These are phyloP conservation scores for Epichloe coenophiala DNA, from an alignment of 2,329 filamentous ascomycete species.

Conservation along the genomic window DNA sequence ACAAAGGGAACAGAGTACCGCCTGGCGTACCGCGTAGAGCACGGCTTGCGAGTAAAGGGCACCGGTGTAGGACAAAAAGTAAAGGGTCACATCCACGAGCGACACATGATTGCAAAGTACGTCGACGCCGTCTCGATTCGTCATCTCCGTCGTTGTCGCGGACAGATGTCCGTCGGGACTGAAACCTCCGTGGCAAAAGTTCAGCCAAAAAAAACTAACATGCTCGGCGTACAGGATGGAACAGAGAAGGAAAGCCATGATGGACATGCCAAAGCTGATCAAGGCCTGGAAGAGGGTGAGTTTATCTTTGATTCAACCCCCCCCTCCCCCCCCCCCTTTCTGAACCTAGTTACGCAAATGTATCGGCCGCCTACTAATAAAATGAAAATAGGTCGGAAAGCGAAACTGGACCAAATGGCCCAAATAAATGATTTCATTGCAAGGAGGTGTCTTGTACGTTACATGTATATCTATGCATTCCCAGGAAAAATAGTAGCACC, in stretches of 20 bases:
- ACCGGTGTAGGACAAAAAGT: constrained; percentile 86
- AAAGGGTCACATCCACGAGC: constrained; percentile 91
- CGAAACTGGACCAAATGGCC: constrained; percentile 44
- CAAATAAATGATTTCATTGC: constrained; percentile 25
- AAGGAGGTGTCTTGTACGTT: constrained; percentile 16
- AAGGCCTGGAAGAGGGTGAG: constrained; percentile 84
- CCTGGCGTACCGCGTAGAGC: constrained; percentile 59
- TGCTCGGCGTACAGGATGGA: constrained; percentile 49
- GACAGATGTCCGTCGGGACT: too few species aligned
- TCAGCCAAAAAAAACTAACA: constrained; percentile 6
- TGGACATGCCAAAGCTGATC: constrained; percentile 87
- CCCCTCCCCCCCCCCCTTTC: too few species aligned
- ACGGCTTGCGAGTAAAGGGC: constrained; percentile 75
- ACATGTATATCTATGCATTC: constrained; percentile 21
- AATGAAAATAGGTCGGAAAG: constrained; percentile 34
- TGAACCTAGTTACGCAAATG: not conserved
- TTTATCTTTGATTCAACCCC: not conserved
- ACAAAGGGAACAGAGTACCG: constrained; percentile 61
- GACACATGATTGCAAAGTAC: constrained; percentile 63
- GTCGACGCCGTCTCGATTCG: constrained; percentile 16
- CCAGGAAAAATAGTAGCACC: not conserved
- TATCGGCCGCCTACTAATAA: constrained; percentile 17
- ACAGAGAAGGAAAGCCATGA: constrained; percentile 79
- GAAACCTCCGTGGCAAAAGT: not conserved
- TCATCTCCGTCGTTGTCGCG: too few species aligned